Evolutionary conservation across 352 stramenopile genomes (phyloP), one percentile per base, ranked within the genome.

Genomic region (Pilasporangium apinafurcum): DNA sequence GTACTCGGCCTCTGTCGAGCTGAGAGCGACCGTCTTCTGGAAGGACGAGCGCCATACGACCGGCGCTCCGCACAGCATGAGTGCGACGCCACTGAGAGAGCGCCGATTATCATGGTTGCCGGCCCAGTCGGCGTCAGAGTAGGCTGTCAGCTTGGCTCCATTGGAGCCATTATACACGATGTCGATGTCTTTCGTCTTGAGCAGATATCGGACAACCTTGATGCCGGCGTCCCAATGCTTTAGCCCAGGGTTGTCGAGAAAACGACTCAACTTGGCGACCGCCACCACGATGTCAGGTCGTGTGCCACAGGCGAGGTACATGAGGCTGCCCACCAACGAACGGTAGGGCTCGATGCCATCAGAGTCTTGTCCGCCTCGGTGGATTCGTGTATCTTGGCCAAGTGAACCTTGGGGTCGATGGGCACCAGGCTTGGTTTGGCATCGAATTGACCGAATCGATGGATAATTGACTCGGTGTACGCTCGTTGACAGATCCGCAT

Each of bases 1-100:
- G 43, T 59, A 63, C 35, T 68, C 48, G 8, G 48, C 53, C 40
- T 63, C 48, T 24, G 53, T 52, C 18, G 44, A 50, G 25, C 49
- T 64, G 1, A 68, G 37, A 9, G 43, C 37, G 3, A 61, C 48
- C 2, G 42, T 61, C 26, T 49, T 53, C 43, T 65, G 54, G 21
- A 53, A 56, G 0, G 38, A 38, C 21, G 45, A 44, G 2, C 41
- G 14, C 36, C 29, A 63, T 4, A 56, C 22, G 31, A 62, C 52
- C 2, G 47, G 43, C 31, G 28, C 41, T 24, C 42, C 46, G 32
- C 38, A 52, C 32, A 51, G 22, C 36, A 62, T 41, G 16, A 61
- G 34, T 28, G 47, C 17, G 12, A 49, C 21, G 1, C 57, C 47
- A 34, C 32, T 49, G n/a, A 55, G 20, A n/a, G 53, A 63, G 16